Conservation (phyloP, 2,329 filamentous ascomycete genomes). For the Penicillium digitatum region DNA sequence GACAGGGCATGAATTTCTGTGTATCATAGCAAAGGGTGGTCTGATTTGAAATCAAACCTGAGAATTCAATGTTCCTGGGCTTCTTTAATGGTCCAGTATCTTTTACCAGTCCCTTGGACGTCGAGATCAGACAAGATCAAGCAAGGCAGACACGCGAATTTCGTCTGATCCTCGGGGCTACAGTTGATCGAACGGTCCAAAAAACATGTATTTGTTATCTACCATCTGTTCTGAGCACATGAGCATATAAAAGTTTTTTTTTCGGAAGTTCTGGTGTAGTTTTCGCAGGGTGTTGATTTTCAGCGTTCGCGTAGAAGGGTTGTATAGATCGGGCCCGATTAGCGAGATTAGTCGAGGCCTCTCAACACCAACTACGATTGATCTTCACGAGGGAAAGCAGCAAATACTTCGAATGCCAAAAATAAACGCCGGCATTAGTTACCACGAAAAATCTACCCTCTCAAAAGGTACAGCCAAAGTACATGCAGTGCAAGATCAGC, state of each 20-base stretch:
- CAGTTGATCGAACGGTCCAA: not conserved
- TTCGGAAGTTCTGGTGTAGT: not conserved
- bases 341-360: constrained; percentile 10
- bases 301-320: not conserved
- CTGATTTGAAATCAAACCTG: not conserved
- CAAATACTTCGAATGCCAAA: not conserved
- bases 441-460: not conserved
- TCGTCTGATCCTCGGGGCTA: constrained; percentile 13
- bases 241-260: not conserved
- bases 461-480: not conserved
- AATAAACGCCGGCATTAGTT: not conserved
- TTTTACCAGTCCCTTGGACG: not conserved
- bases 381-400: constrained; percentile 1
- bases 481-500: constrained; percentile 10
- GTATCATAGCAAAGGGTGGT: constrained; percentile 10
- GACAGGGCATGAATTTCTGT: constrained; percentile 9
- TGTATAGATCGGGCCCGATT: constrained; percentile 12
- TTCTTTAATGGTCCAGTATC: not conserved
- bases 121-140: constrained; percentile 12
- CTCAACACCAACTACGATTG: constrained; percentile 1
- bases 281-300: not conserved
- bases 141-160: not conserved
- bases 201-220: not conserved
- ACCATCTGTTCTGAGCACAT: not conserved
- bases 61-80: not conserved